Conservation (phyloP, 768 basidiomycete genomes). For the Suillus ampliporus region DNA sequence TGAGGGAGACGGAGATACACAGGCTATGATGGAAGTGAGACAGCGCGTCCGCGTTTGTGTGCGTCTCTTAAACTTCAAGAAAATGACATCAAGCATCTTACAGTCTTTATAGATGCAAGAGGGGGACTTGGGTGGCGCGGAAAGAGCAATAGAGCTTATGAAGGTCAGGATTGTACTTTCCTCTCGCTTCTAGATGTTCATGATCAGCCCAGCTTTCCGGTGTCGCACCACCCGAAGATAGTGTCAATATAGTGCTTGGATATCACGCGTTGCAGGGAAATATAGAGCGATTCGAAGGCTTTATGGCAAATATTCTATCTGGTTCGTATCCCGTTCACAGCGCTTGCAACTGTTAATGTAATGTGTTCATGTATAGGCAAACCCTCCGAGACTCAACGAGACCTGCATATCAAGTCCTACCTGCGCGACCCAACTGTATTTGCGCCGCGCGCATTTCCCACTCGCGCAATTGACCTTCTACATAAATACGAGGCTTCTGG, state of each 20-base stretch:
- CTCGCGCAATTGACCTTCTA: constrained; percentile 67
- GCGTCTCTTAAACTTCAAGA: constrained; percentile 25
- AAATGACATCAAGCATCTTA: constrained; percentile 7
- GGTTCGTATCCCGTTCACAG: constrained; percentile 40
- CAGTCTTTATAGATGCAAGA: constrained; percentile 46
- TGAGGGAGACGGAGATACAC: constrained; percentile 16
- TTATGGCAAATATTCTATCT: constrained; percentile 47
- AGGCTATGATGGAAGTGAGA: constrained; percentile 21
- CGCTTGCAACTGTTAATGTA: constrained; percentile 5
- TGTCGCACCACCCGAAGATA: constrained; percentile 45
- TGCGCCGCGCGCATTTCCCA: constrained; percentile 52
- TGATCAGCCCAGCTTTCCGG: constrained; percentile 46
- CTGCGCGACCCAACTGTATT: constrained; percentile 35
- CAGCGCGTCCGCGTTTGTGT: constrained; percentile 52
- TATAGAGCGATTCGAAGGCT: constrained; percentile 48
- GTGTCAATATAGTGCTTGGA: constrained; percentile 53
- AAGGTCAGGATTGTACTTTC: constrained; percentile 36
- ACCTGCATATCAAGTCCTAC: constrained; percentile 75
- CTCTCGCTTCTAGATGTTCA: constrained; percentile 1
- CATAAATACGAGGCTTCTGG: constrained; percentile 73
- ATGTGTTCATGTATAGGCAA: constrained; percentile 24
- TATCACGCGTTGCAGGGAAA: constrained; percentile 55
- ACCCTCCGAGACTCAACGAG: constrained; percentile 63
- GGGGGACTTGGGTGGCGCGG: constrained; percentile 54
- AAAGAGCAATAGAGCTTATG: constrained; percentile 59